phyloP scores from a whole-genome alignment of 2,329 filamentous ascomycete genomes.

The Penicillium olsonii region DNA sequence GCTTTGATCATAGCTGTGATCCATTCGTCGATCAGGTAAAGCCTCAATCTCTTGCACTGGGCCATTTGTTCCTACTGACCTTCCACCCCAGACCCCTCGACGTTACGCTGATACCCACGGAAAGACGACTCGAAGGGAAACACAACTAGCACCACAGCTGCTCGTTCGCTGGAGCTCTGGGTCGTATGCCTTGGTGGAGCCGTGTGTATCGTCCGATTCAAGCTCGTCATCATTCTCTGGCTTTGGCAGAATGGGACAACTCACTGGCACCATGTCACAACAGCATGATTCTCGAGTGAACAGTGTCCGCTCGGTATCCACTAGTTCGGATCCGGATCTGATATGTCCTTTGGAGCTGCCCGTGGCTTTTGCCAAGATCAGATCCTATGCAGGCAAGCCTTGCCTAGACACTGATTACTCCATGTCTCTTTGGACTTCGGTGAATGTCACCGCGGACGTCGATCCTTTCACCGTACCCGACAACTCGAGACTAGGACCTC shows the following conservation, averaged over 20 bases:
- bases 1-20: constrained; percentile 8
- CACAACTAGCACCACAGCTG: constrained; percentile 10
- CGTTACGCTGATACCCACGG: background rate
- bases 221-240: background rate
- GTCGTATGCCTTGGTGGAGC: constrained; percentile 15
- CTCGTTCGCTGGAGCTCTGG: constrained; percentile 27
- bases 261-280: background rate
- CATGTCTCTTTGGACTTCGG: constrained; percentile 21
- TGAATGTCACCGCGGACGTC: constrained; percentile 30
- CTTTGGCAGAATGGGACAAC: background rate
- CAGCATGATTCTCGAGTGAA: background rate
- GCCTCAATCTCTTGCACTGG: background rate
- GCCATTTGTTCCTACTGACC: background rate
- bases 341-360: constrained; percentile 21
- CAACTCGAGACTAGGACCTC: constrained; percentile 23
- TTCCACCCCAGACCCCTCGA: constrained; percentile 6
- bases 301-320: background rate
- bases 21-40: constrained; percentile 20
- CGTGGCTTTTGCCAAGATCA: constrained; percentile 24
- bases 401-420: constrained; percentile 14
- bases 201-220: constrained; percentile 5
- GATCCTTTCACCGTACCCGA: constrained; percentile 19
- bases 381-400: constrained; percentile 9
- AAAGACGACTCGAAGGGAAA: background rate
- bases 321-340: background rate